A percentile compares a stretch with the other conserved stretches of the same genome.
Conservation (phyloP, 768 basidiomycete species). For the Tubosaeta sp. region DNA sequence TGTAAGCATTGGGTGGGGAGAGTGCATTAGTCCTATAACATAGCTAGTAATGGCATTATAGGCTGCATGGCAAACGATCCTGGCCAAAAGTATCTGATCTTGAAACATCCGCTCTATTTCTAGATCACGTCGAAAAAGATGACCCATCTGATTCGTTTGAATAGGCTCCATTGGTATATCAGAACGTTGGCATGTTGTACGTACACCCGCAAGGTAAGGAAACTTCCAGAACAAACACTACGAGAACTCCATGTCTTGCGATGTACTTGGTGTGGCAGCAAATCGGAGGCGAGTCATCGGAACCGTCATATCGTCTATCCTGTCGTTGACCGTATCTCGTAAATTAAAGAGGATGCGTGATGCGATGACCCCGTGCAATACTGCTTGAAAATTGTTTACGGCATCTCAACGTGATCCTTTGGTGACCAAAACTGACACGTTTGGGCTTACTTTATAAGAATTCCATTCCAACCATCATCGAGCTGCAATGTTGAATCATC, state of each 20-base stretch:
- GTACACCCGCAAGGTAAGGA: too few species aligned
- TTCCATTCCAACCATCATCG: not conserved
- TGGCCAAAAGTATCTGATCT: too few species aligned
- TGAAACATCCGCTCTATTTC: too few species aligned
- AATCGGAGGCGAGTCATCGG: not conserved
- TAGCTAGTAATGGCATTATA: not conserved
- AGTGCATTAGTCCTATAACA: constrained; percentile 7
- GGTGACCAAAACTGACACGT: not conserved
- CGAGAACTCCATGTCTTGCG: not conserved
- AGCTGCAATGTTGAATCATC: not conserved
- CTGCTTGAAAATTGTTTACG: constrained; percentile 3
- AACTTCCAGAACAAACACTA: too few species aligned
- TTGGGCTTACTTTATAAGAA: not conserved
- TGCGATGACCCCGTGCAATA: constrained; percentile 7
- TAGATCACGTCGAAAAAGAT: too few species aligned
- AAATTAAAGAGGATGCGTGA: constrained; percentile 9
- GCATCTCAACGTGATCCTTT: not conserved
- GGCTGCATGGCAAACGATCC: not conserved
- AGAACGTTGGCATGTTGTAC: too few species aligned
- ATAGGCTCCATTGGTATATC: too few species aligned
- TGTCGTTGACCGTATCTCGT: not conserved
- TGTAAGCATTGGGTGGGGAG: constrained; percentile 34
- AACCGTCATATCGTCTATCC: not conserved
- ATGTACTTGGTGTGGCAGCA: not conserved
- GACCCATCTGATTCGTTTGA: too few species aligned